Evolutionary conservation across 164 flowering plant species (phyloP).

Genomic region (Stephania yunnanensis): DNA sequence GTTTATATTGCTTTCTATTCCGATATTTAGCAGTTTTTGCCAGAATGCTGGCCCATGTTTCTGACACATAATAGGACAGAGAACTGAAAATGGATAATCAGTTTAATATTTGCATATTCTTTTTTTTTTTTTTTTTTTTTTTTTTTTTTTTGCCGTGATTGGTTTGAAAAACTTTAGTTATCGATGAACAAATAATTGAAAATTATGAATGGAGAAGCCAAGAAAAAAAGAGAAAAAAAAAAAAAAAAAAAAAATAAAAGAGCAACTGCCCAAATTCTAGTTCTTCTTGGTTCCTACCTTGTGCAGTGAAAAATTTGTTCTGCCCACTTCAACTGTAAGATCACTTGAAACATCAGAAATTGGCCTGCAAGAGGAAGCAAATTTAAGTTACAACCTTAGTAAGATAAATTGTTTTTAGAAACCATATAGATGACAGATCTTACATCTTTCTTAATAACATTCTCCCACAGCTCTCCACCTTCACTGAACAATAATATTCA

Average conservation of each 20-base stretch:
- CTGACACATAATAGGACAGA: background rate
- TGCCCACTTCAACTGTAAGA: slow-evolving; percentile 77
- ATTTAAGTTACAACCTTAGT: background rate
- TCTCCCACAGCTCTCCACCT: slow-evolving; percentile 8
- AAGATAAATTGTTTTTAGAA: background rate
- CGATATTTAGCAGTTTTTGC: background rate
- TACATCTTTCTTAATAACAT: slow-evolving; percentile 19
- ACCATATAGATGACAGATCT: background rate
- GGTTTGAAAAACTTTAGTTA: background rate
- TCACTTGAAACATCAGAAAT: slow-evolving; percentile 96
- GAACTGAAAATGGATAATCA: background rate
- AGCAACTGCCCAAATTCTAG: background rate
- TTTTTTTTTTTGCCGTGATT: too few species aligned
- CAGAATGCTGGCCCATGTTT: too few species aligned
- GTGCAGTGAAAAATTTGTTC: slow-evolving; percentile 74
- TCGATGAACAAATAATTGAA: background rate
- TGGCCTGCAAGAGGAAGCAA: slow-evolving; percentile 62
- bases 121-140: too few species aligned
- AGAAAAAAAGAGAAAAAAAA: too few species aligned
- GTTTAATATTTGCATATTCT: background rate
- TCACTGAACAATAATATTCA: slow-evolving; percentile 8
- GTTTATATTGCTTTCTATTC: background rate
- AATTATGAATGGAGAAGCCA: background rate
- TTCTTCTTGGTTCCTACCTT: slow-evolving; percentile 46
- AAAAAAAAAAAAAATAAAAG: too few species aligned